Conservation (phyloP, 345 rosid genomes). For the Sisymbrium irio region DNA sequence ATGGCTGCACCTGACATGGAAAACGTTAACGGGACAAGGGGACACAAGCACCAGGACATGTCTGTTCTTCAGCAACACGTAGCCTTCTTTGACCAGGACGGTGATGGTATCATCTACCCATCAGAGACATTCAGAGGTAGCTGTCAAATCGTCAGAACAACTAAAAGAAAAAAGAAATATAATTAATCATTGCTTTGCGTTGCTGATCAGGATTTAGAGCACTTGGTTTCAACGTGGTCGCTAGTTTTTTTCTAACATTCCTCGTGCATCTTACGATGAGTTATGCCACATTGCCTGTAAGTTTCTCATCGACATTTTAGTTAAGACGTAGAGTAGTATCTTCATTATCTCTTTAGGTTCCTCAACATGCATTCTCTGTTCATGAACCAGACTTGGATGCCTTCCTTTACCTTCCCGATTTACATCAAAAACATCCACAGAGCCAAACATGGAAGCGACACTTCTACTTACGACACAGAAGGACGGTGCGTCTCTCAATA, state of each 20-base stretch:
- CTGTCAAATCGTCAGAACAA: not conserved
- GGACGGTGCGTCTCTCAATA: conserved; percentile 44
- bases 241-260: conserved; percentile 39
- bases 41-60: conserved; percentile 48
- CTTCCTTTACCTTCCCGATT: conserved; percentile 47
- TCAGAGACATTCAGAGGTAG: conserved; percentile 54
- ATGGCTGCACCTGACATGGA: conserved; percentile 58
- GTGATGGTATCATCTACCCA: conserved; percentile 63
- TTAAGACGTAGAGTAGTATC: not conserved
- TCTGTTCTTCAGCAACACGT: conserved; percentile 70
- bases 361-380: not conserved
- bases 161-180: not conserved
- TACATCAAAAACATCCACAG: conserved; percentile 53
- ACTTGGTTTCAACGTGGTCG: conserved; percentile 54
- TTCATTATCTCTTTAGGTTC: not conserved
- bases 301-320: conserved; percentile 15
- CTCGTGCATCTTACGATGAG: conserved; percentile 47
- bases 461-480: conserved; percentile 58
- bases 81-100: conserved; percentile 57
- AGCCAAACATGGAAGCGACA: conserved; percentile 67
- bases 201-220: conserved; percentile 43
- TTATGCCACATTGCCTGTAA: conserved; percentile 55
- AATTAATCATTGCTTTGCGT: not conserved
- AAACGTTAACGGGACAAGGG: conserved; percentile 53
- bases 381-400: conserved; percentile 51